Base-by-base conservation (phyloP, 352 stramenopile species). In the Phytophthora capsici region DNA sequence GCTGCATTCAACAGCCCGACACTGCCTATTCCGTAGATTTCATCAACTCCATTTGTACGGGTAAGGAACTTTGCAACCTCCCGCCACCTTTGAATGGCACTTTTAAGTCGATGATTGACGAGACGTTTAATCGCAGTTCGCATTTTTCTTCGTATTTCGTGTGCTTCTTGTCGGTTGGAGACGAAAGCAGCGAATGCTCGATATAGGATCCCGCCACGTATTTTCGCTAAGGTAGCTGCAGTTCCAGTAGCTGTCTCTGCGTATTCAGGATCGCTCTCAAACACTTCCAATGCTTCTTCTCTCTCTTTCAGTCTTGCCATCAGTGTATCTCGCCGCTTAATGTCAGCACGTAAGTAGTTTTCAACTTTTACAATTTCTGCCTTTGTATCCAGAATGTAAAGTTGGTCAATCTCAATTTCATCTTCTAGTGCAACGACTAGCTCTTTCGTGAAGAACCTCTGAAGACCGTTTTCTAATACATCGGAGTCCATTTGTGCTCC, bases 361-460 rank as follows among this genome's bases (percentile, higher is more conserved):
- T 95, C 83, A 4, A 88, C 76, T 50, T 82, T 74, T 5, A 91
- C 65, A 23, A 89, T 85, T 32, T 93, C 84, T 8, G 77, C 58
- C 44, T 95, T 95, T 4, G 82, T 79, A 37, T 95, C 84, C 2
- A 88, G 51, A 43, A 95, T 95, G 57, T 93, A 95, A n/a, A 92
- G 71, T 55, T 91, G 80, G 34, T 95, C 86, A 30, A 95, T 93
- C 51, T 89, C 83, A 17, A 95, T 80, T 54, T 95, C 86, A 63
- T 95, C 86, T 56, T 91, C 83, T 12, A 95, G 67, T 0, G 84
- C 78, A 1, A 89, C 54, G 1, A 95, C 66, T 9, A 95, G 57
- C 20, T 93, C 79, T 53, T 90, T 90, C 1, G 84, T 95, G 59
- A 86, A 84, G 62, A 95, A 95, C 1, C 81, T 67, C 40, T 95